phyloP scores from a whole-genome alignment of 2,329 filamentous ascomycete genomes.

The Microcyclosporella mali region DNA sequence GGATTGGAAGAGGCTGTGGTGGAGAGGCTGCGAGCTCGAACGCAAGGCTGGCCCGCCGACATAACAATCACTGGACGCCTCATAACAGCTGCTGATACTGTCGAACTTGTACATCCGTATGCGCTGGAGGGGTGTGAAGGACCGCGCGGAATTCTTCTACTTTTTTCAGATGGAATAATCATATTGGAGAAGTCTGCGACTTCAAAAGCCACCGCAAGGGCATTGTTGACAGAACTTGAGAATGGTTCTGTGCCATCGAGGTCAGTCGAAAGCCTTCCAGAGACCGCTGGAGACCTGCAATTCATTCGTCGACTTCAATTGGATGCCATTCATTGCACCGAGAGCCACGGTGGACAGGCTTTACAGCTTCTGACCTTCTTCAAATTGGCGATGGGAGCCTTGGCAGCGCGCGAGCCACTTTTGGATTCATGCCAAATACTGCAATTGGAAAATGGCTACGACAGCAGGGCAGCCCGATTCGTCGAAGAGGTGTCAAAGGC shows the following conservation, averaged over 20 bases:
- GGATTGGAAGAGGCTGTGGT: slow-evolving; percentile 64
- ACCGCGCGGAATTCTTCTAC: slow-evolving; percentile 60
- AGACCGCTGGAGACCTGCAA: slow-evolving; percentile 58
- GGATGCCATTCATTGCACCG: slow-evolving; percentile 23
- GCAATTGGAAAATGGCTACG: slow-evolving; percentile 66
- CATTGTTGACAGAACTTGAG: slow-evolving; percentile 77
- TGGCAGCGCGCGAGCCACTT: slow-evolving; percentile 16
- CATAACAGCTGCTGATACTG: slow-evolving; percentile 72
- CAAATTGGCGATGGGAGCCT: slow-evolving; percentile 18
- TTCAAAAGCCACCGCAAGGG: slow-evolving; percentile 57
- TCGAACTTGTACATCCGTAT: slow-evolving; percentile 71
- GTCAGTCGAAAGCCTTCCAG: slow-evolving; percentile 44
- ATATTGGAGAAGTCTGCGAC: slow-evolving; percentile 59
- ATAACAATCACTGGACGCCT: slow-evolving; percentile 66
- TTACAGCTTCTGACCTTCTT: slow-evolving; percentile 27
- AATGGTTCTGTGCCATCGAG: slow-evolving; percentile 54
- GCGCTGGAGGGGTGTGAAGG: slow-evolving; percentile 30
- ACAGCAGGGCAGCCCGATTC: slow-evolving; percentile 68
- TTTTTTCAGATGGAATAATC: slow-evolving; percentile 78
- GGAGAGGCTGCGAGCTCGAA: slow-evolving; percentile 52
- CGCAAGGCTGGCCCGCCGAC: slow-evolving; percentile 26
- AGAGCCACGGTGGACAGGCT: slow-evolving; percentile 23
- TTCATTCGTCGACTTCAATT: slow-evolving; percentile 46
- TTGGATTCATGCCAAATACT: slow-evolving; percentile 42
- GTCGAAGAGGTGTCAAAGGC: slow-evolving; percentile 84